These are phyloP conservation scores for Phaeosphaeria sp. DNA, from an alignment of 2,329 filamentous ascomycete genomes.

Conservation along the genomic window DNA sequence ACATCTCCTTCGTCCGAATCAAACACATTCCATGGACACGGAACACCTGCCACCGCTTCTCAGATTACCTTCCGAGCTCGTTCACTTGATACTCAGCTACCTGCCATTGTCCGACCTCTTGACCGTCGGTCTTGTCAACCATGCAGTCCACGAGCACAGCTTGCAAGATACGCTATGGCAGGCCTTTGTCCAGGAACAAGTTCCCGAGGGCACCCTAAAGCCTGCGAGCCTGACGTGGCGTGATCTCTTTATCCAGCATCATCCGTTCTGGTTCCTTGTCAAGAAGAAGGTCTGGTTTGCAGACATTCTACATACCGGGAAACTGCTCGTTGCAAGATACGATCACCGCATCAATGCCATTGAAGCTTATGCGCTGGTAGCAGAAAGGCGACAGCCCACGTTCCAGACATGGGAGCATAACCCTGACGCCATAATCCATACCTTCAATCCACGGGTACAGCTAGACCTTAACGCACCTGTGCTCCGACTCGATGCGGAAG, in stretches of 20 bases:
- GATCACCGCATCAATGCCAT: slow-evolving; percentile 76
- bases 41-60: slow-evolving; percentile 50
- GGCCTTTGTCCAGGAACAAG: slow-evolving; percentile 69
- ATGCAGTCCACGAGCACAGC: slow-evolving; percentile 63
- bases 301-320: slow-evolving; percentile 75
- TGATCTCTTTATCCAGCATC: slow-evolving; percentile 75
- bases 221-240: slow-evolving; percentile 69
- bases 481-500: slow-evolving; percentile 47
- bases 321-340: slow-evolving; percentile 78
- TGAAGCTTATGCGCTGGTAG: slow-evolving; percentile 79
- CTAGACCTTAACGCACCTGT: slow-evolving; percentile 79
- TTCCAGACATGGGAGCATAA: slow-evolving; percentile 72
- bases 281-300: slow-evolving; percentile 85
- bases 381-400: slow-evolving; percentile 63
- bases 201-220: slow-evolving; percentile 58
- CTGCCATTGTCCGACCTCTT: slow-evolving; percentile 71
- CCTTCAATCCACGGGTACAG: slow-evolving; percentile 72
- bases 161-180: slow-evolving; percentile 76
- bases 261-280: slow-evolving; percentile 85
- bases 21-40: slow-evolving; percentile 15
- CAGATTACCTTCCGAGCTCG: slow-evolving; percentile 74
- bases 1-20: neutral
- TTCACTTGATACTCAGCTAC: slow-evolving; percentile 73
- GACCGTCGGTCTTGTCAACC: slow-evolving; percentile 67
- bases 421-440: slow-evolving; percentile 70